Conservation (phyloP, 768 basidiomycete genomes). For the Auricularia sp. region DNA sequence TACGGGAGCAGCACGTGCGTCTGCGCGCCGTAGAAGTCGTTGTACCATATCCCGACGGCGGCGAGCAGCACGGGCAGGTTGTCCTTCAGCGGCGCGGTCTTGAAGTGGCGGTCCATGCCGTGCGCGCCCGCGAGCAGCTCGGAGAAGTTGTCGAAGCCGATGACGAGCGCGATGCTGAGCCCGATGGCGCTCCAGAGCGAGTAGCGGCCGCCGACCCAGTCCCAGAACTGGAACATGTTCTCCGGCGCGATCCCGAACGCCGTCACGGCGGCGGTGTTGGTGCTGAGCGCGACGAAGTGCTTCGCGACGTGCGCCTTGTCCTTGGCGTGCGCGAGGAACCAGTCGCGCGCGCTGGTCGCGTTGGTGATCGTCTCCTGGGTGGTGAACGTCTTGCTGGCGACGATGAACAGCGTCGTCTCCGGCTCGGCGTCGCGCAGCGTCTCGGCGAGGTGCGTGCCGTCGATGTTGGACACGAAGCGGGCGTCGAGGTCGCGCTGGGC, state of each 20-base stretch:
- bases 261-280: slow-evolving; percentile 89
- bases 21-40: slow-evolving; percentile 96
- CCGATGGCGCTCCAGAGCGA: slow-evolving; percentile 98
- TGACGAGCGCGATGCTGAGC: slow-evolving; percentile 82
- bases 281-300: slow-evolving; percentile 97
- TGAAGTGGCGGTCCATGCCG: slow-evolving; percentile 97
- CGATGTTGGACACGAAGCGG: slow-evolving; percentile 95
- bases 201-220: slow-evolving; percentile 99
- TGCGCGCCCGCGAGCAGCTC: slow-evolving; percentile 85
- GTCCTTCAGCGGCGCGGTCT: slow-evolving; percentile 71
- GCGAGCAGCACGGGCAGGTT: slow-evolving; percentile 91
- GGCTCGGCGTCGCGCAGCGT: slow-evolving; percentile 71
- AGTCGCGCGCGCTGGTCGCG: slow-evolving; percentile 83
- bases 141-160: slow-evolving; percentile 93
- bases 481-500: slow-evolving; percentile 78
- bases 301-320: slow-evolving; percentile 92
- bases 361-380: slow-evolving; percentile 99
- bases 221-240: slow-evolving; percentile 99
- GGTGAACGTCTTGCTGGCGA: slow-evolving; percentile 98
- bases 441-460: slow-evolving; percentile 95
- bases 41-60: slow-evolving; percentile 93
- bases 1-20: slow-evolving; percentile 94
- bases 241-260: slow-evolving; percentile 81
- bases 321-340: slow-evolving; percentile 81
- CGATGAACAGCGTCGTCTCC: slow-evolving; percentile 92